phyloP scores from a whole-genome alignment of 2,329 filamentous ascomycete genomes.

The Ophiosphaerella korrae region DNA sequence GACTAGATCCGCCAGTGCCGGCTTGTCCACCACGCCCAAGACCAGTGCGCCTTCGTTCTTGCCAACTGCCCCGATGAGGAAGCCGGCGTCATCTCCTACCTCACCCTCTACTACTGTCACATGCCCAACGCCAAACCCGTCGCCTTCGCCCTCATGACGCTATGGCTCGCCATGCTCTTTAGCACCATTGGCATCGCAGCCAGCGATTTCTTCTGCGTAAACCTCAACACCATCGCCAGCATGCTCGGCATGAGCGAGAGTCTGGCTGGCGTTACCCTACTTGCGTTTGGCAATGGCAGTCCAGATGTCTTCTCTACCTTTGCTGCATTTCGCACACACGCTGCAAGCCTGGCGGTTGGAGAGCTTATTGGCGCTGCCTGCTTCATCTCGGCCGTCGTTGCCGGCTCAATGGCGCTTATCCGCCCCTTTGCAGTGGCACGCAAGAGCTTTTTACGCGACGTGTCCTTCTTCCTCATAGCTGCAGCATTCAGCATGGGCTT shows the following conservation, averaged over 20 bases:
- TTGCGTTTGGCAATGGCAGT: constrained; percentile 96
- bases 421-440: constrained; percentile 89
- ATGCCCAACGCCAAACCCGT: constrained; percentile 71
- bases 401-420: constrained; percentile 96
- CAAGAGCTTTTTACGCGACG: constrained; percentile 88
- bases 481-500: constrained; percentile 87
- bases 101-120: constrained; percentile 87
- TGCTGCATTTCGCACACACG: constrained; percentile 95
- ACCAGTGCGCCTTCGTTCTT: constrained; percentile 87
- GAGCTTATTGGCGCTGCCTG: constrained; percentile 93
- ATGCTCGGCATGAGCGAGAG: constrained; percentile 94
- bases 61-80: constrained; percentile 86
- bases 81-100: constrained; percentile 85
- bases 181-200: constrained; percentile 97
- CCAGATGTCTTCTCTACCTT: constrained; percentile 99
- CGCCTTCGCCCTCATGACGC: constrained; percentile 76
- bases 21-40: constrained; percentile 72
- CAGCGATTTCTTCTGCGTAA: constrained; percentile 97
- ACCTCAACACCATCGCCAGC: constrained; percentile 88
- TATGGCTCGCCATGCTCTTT: constrained; percentile 90
- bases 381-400: constrained; percentile 96
- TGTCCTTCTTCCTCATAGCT: constrained; percentile 88
- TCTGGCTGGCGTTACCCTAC: constrained; percentile 91
- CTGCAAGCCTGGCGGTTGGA: constrained; percentile 93
- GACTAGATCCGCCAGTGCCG: constrained; percentile 63